A percentile compares a stretch with the other conserved stretches of the same genome.
phyloP scores from a whole-genome alignment of 75 land plant species.

The Pinus albicaulis region DNA sequence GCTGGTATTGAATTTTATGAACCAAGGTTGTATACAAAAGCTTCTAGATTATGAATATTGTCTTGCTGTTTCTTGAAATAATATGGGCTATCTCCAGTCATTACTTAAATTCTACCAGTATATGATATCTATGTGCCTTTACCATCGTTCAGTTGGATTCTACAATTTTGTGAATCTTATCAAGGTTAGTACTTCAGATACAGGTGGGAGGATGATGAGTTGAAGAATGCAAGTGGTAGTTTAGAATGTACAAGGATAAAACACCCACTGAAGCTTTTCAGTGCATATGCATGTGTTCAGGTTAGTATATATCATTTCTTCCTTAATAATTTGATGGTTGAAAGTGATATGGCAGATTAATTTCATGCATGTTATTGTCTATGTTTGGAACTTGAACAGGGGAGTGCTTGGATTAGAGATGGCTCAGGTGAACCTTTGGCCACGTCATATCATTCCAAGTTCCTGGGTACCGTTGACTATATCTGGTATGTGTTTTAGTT shows the following conservation, averaged over 20 bases:
- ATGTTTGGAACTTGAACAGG: conserved; percentile 34
- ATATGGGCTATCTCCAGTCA: background rate
- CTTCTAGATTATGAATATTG: background rate
- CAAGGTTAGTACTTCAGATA: conserved; percentile 1
- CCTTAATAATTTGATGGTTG: background rate
- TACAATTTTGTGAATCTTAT: background rate
- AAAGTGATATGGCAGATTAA: background rate
- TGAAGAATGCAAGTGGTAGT: conserved; percentile 34
- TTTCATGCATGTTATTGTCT: background rate
- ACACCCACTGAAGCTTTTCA: conserved; percentile 37
- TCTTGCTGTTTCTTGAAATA: background rate
- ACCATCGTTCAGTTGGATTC: background rate
- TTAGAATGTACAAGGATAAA: conserved; percentile 9
- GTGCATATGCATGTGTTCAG: conserved; percentile 39
- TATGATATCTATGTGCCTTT: background rate
- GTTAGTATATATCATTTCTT: conserved; percentile 5
- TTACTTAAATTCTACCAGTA: background rate
- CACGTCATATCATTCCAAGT: conserved; percentile 72
- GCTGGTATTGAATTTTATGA: background rate
- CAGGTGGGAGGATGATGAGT: conserved; percentile 33
- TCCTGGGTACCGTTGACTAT: conserved; percentile 84
- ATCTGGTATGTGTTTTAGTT: conserved; percentile 40
- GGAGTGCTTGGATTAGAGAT: conserved; percentile 45
- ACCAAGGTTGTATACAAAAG: background rate
- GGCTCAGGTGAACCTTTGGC: conserved; percentile 64